Percentiles rank a stretch among this genome's conserved stretches.
phyloP scores from a whole-genome alignment of 2,329 filamentous ascomycete genomes.

The Cryoendolithus antarcticus region DNA sequence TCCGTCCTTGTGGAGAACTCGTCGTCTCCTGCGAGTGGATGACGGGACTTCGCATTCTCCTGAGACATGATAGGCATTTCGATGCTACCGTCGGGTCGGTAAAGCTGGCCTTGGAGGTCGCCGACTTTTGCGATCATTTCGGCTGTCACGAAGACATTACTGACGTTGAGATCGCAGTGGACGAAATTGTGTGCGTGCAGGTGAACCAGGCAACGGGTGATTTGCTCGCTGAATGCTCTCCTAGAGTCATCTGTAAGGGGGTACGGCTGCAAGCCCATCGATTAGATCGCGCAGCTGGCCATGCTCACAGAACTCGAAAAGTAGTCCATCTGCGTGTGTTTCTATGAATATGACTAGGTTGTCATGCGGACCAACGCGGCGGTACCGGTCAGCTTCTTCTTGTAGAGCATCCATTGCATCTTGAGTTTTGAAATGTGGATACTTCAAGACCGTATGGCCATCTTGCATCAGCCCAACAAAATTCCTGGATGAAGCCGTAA shows the following conservation, averaged over 20 bases:
- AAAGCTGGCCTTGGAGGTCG: slow-evolving; percentile 2
- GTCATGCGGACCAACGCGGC: slow-evolving; percentile 1
- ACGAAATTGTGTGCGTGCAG: slow-evolving; percentile 2
- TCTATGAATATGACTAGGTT: slow-evolving; percentile 3
- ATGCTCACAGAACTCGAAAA: slow-evolving; percentile 6
- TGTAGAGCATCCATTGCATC: neutral
- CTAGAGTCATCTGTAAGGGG: slow-evolving; percentile 1
- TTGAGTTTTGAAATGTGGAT: slow-evolving; percentile 1
- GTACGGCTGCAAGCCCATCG: slow-evolving; percentile 1
- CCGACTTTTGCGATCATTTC: slow-evolving; percentile 1
- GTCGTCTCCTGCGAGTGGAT: slow-evolving; percentile 1
- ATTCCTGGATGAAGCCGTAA: slow-evolving; percentile 2
- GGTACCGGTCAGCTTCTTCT: slow-evolving; percentile 4
- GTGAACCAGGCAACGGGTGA: slow-evolving; percentile 3
- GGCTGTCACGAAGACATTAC: slow-evolving; percentile 2
- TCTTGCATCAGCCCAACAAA: slow-evolving; percentile 6
- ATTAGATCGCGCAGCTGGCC: slow-evolving; percentile 1
- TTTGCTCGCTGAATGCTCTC: slow-evolving; percentile 1
- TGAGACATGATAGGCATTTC: slow-evolving; percentile 5
- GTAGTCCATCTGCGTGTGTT: slow-evolving; percentile 2
- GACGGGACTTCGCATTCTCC: slow-evolving; percentile 5
- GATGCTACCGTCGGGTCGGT: slow-evolving; percentile 1
- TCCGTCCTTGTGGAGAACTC: slow-evolving; percentile 4
- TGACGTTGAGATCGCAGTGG: slow-evolving; percentile 3
- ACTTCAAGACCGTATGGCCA: slow-evolving; percentile 5